A percentile compares a stretch with the other conserved stretches of the same genome.
These are phyloP conservation scores for Penicillium pulvis DNA, from an alignment of 495 filamentous ascomycete species.

Conservation along the genomic window DNA sequence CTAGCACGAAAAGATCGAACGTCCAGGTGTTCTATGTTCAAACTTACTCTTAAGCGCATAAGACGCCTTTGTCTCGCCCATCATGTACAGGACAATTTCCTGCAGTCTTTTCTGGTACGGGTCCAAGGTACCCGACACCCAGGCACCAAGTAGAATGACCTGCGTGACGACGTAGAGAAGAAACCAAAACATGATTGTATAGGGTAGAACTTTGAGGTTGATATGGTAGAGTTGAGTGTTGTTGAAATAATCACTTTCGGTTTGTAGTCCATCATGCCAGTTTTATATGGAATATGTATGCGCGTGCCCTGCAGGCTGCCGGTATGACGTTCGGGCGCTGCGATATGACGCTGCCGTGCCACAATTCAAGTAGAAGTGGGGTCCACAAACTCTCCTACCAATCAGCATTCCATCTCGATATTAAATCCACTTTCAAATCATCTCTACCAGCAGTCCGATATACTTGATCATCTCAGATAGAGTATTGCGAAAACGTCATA, in stretches of 20 bases:
- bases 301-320: conserved; percentile 3
- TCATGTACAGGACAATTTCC: conserved; percentile 48
- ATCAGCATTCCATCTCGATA: not conserved
- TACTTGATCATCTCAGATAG: not conserved
- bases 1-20: not conserved
- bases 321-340: conserved; percentile 23
- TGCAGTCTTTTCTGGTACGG: conserved; percentile 44
- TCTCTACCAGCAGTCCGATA: not conserved
- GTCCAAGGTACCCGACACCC: conserved; percentile 38
- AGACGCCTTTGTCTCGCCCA: conserved; percentile 54
- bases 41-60: conserved; percentile 42
- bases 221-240: not conserved
- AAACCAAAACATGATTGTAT: conserved; percentile 27
- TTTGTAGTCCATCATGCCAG: not conserved
- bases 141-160: conserved; percentile 31
- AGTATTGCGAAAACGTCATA: not conserved
- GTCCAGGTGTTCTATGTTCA: not conserved
- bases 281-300: not conserved
- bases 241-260: not conserved
- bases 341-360: conserved; percentile 20
- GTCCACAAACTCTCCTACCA: conserved; percentile 2
- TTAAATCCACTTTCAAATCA: not conserved
- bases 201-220: not conserved
- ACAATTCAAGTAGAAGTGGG: conserved; percentile 6
- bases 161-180: conserved; percentile 27